These are phyloP conservation scores for Alternaria hordeiaustralica DNA, from an alignment of 2,329 filamentous ascomycete species.

Conservation along the genomic window DNA sequence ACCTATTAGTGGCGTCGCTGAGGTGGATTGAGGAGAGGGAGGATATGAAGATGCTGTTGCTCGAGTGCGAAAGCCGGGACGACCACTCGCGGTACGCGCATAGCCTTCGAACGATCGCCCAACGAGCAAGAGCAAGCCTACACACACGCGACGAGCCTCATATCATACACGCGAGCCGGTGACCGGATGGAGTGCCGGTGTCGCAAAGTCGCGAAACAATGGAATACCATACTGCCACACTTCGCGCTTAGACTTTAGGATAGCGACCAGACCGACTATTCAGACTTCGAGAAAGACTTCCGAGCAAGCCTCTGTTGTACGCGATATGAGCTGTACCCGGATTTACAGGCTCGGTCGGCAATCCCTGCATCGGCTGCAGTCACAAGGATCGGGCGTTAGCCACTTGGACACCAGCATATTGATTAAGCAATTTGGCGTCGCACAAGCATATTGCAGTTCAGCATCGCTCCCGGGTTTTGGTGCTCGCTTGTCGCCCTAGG, in stretches of 20 bases:
- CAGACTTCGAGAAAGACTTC: not conserved
- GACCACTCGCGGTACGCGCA: not conserved
- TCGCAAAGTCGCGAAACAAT: not conserved
- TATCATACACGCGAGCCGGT: not conserved
- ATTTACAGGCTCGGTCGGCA: not conserved
- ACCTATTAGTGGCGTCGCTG: constrained; percentile 63
- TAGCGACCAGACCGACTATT: not conserved
- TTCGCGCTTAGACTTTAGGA: not conserved
- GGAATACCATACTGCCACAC: not conserved
- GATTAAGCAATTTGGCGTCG: constrained; percentile 14
- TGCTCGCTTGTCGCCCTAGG: constrained; percentile 10
- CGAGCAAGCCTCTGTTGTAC: not conserved
- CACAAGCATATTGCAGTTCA: constrained; percentile 15
- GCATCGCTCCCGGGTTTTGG: constrained; percentile 7
- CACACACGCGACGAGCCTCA: not conserved
- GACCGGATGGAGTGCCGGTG: not conserved
- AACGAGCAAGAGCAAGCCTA: not conserved
- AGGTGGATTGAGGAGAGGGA: constrained; percentile 12
- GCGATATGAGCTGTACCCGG: constrained; percentile 1
- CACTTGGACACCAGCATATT: constrained; percentile 1
- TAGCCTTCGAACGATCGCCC: not conserved
- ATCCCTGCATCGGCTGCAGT: not conserved
- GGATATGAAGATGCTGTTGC: not conserved
- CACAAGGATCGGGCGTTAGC: not conserved
- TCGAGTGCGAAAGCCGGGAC: not conserved